Conservation (phyloP, 1,139 yeast genomes). For the Suhomyces chickasaworum region DNA sequence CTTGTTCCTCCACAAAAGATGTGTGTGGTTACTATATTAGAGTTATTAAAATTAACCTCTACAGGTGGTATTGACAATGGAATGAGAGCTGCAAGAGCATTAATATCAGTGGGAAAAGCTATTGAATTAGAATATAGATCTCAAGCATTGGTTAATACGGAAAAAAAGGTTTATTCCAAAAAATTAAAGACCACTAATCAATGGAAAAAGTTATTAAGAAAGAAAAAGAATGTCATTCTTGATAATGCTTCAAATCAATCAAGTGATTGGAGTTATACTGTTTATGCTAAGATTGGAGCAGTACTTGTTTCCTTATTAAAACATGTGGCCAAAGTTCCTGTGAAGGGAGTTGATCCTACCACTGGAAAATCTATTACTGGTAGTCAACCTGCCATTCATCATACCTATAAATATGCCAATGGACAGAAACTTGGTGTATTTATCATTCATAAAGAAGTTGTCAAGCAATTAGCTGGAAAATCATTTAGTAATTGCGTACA, state of each 20-base stretch:
- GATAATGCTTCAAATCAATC: slow-evolving; percentile 25
- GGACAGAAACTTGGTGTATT: slow-evolving; percentile 85
- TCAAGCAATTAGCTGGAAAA: slow-evolving; percentile 68
- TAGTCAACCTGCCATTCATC: slow-evolving; percentile 87
- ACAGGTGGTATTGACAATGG: slow-evolving; percentile 83
- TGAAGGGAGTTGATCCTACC: slow-evolving; percentile 75
- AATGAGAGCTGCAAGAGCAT: slow-evolving; percentile 82
- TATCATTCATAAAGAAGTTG: slow-evolving; percentile 70
- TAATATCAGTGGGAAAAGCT: slow-evolving; percentile 79
- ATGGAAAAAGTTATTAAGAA: slow-evolving; percentile 46
- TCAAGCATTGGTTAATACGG: slow-evolving; percentile 60
- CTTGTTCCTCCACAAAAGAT: slow-evolving; percentile 76
- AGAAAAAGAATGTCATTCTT: slow-evolving; percentile 31
- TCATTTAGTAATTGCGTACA: slow-evolving; percentile 67
- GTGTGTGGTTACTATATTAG: slow-evolving; percentile 83
- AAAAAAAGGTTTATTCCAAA: slow-evolving; percentile 48
- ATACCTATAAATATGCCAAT: slow-evolving; percentile 75
- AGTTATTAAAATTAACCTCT: slow-evolving; percentile 70
- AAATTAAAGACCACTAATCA: slow-evolving; percentile 34
- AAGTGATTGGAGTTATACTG: slow-evolving; percentile 47
- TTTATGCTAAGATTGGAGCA: slow-evolving; percentile 82
- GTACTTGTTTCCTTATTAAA: slow-evolving; percentile 71
- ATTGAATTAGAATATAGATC: slow-evolving; percentile 83
- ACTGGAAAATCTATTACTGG: slow-evolving; percentile 68
- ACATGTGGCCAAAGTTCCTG: slow-evolving; percentile 81